Conservation (phyloP, 129 eudicot species). For the Flaveria sonorensis region DNA sequence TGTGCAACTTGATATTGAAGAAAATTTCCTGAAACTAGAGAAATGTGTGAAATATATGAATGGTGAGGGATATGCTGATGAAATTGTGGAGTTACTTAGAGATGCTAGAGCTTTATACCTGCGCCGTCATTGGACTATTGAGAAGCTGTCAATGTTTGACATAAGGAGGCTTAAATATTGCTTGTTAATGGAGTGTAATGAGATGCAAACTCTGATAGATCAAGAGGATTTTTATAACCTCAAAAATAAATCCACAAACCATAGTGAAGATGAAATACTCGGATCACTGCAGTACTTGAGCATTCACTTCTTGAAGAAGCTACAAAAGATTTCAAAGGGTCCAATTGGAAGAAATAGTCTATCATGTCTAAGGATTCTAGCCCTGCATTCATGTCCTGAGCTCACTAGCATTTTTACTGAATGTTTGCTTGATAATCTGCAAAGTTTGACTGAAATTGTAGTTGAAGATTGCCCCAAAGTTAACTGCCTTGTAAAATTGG, state of each 20-base stretch:
- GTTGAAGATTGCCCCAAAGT: constrained; percentile 41
- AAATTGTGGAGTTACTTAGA: constrained; percentile 27
- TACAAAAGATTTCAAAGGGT: constrained; percentile 42
- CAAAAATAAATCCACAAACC: not conserved
- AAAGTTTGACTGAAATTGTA: constrained; percentile 22
- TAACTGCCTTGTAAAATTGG: constrained; percentile 23
- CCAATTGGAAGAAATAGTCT: constrained; percentile 22
- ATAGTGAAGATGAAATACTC: constrained; percentile 19
- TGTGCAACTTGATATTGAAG: constrained; percentile 32
- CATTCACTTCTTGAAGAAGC: constrained; percentile 41
- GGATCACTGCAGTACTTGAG: constrained; percentile 34
- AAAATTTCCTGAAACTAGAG: constrained; percentile 27
- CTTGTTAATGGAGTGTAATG: constrained; percentile 48
- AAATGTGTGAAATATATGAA: constrained; percentile 41
- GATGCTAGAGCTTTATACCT: constrained; percentile 40
- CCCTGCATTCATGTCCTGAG: constrained; percentile 45
- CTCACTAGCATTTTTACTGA: constrained; percentile 31
- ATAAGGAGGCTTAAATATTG: constrained; percentile 30
- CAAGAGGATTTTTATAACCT: constrained; percentile 15
- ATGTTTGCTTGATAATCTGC: constrained; percentile 20
- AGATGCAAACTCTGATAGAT: constrained; percentile 39
- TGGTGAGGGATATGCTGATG: constrained; percentile 30
- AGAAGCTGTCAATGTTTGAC: constrained; percentile 32
- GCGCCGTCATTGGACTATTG: constrained; percentile 39
- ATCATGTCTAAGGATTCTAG: constrained; percentile 33